A percentile compares a stretch with the other conserved stretches of the same genome.
phyloP scores from a whole-genome alignment of 148 eudicot genomes.

The Polygonum maritimum region DNA sequence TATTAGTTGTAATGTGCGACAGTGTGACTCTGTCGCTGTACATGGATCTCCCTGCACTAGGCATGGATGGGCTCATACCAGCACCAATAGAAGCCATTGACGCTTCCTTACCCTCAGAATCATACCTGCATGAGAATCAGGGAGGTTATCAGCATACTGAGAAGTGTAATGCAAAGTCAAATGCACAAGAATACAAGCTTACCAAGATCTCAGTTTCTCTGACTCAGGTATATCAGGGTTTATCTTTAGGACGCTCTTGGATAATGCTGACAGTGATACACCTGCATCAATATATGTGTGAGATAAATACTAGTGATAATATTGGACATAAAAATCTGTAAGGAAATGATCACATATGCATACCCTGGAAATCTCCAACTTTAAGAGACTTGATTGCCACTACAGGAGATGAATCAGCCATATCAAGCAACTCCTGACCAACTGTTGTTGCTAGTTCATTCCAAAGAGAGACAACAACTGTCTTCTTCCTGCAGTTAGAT shows the following conservation, averaged over 20 bases:
- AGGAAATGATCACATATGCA: neutral
- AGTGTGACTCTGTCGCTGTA: conserved; percentile 61
- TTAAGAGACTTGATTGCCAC: conserved; percentile 81
- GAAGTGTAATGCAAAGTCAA: neutral
- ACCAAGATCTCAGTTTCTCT: conserved; percentile 69
- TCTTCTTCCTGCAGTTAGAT: conserved; percentile 64
- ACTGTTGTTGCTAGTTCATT: conserved; percentile 72
- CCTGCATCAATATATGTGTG: conserved; percentile 28
- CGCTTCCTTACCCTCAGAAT: conserved; percentile 82
- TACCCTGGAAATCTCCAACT: conserved; percentile 93
- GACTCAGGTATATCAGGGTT: conserved; percentile 82
- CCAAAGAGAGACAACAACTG: conserved; percentile 92
- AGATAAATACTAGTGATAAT: neutral
- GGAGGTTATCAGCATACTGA: neutral
- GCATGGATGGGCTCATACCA: conserved; percentile 50
- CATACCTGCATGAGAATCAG: conserved; percentile 43
- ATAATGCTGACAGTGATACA: conserved; percentile 77
- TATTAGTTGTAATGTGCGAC: conserved; percentile 57
- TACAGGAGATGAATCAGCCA: conserved; percentile 79
- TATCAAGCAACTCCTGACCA: conserved; percentile 85
- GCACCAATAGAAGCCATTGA: conserved; percentile 80
- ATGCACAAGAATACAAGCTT: conserved; percentile 7
- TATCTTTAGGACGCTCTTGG: conserved; percentile 61
- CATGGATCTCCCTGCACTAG: conserved; percentile 47
- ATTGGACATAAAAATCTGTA: neutral